Percentiles rank a stretch among this genome's conserved stretches.
phyloP scores from a whole-genome alignment of 129 eudicot genomes.

The Flaveria robusta region DNA sequence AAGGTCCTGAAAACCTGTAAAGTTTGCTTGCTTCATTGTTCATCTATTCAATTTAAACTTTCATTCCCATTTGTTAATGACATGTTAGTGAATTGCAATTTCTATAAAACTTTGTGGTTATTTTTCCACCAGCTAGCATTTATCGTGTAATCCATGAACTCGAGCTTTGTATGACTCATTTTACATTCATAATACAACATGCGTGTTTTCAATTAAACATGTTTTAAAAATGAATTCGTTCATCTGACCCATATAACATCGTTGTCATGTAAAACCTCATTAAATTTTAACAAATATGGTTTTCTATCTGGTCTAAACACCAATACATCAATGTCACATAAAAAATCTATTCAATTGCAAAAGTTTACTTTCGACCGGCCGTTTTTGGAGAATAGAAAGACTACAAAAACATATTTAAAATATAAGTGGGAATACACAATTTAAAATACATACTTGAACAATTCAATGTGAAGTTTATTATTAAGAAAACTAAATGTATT shows the following conservation, averaged over 20 bases:
- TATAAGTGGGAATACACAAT: background rate
- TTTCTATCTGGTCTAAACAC: background rate
- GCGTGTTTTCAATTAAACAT: background rate
- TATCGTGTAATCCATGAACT: background rate
- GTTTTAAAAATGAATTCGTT: background rate
- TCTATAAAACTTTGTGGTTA: background rate
- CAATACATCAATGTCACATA: background rate
- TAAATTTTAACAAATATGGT: background rate
- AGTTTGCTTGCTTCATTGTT: slow-evolving; percentile 12
- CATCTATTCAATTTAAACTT: background rate
- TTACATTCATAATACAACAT: background rate
- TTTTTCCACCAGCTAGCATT: background rate
- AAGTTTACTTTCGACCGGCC: background rate
- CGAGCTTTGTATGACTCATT: background rate
- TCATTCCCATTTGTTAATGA: background rate
- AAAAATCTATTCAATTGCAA: background rate
- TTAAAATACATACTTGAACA: background rate
- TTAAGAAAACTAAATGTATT: background rate
- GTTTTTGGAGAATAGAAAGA: background rate
- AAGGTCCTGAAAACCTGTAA: slow-evolving; percentile 7
- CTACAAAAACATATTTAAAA: background rate
- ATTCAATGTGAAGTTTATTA: background rate
- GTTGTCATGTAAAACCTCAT: background rate
- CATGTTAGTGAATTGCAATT: background rate
- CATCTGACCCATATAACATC: background rate